Evolutionary conservation across 768 basidiomycete species (phyloP), one percentile per base, ranked within the genome.

Genomic region (Pleurotus tuber-regium): DNA sequence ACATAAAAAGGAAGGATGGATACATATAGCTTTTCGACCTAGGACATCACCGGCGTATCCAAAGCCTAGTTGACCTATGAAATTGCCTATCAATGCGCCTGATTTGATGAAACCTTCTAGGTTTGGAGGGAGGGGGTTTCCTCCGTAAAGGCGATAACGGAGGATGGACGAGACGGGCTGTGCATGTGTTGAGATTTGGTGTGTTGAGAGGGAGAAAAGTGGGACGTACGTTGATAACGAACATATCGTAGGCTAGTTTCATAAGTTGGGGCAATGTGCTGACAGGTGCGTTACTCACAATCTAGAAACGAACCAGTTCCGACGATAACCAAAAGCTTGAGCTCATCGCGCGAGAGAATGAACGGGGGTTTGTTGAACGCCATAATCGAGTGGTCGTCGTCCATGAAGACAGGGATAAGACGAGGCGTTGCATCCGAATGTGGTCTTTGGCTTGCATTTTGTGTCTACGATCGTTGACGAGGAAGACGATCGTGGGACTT

Each of bases 121-220:
- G 50, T 77, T 74, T 0, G 71, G 50, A 0, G 86, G 86, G 11
- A 86, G 75, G 21, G 63, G 57, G 0, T 60, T 51, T 2, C 82
- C 82, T 39, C 66, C 73, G 59, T 84, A 87, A 14, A 86, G 70
- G 25, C 83, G 75, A 57, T 78, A 84, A 63, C 85, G 82, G 25
- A 87, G 66, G 82, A 84, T 84, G 3, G 81, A 83, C 4, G 83
- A 66, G 12, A 86, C 84, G 40, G 83, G 84, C 83, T 85, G 49
- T 10, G 39, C 12, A n/a, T 35, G 16, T 9, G 36, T 38, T 31
- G 38, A 53, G 47, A 4, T 33, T 23, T 18, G 19, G 26, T 10
- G 51, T 40, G 7, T 33, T 25, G 12, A 23, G 11, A 8, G 31
- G 18, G 16, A 18, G 5, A 16, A 43, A 8, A 24, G 24, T 14